Evolutionary conservation across 2,329 filamentous ascomycete species (phyloP).

Genomic region (Diplocarpon mali): DNA sequence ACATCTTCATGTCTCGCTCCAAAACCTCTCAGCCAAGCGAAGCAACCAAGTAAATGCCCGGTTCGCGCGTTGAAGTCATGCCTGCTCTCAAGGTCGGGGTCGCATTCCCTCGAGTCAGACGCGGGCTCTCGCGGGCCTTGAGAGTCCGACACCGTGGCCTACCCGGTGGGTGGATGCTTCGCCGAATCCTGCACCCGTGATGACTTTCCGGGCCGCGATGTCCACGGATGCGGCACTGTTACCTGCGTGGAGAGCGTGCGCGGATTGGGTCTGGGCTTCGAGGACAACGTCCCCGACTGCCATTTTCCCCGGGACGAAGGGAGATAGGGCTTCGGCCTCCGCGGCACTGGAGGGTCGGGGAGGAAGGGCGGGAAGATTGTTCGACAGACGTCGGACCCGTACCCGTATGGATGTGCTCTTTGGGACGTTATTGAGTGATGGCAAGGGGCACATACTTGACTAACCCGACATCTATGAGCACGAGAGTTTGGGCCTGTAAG

Average conservation of each 20-base stretch:
- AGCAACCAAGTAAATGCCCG: constrained; percentile 48
- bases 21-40: too few species aligned
- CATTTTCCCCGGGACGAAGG: constrained; percentile 36
- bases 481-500: constrained; percentile 42
- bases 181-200: constrained; percentile 47
- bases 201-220: constrained; percentile 46
- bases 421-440: neutral
- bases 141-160: constrained; percentile 55
- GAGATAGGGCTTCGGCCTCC: constrained; percentile 9
- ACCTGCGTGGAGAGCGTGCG: constrained; percentile 38
- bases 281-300: constrained; percentile 49
- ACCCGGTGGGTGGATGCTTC: constrained; percentile 49
- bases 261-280: constrained; percentile 48
- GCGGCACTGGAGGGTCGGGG: constrained; percentile 15
- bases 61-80: constrained; percentile 54
- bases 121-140: constrained; percentile 55
- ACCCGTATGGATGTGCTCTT: constrained; percentile 47
- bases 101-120: constrained; percentile 50
- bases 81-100: constrained; percentile 37
- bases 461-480: constrained; percentile 49
- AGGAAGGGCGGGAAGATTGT: constrained; percentile 42
- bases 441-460: neutral
- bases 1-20: constrained; percentile 54
- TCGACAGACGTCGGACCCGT: constrained; percentile 52
- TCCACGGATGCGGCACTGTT: constrained; percentile 48